Percentiles rank a stretch among this genome's conserved stretches.
Conservation (phyloP, 306 rosid genomes). For the Cicer judaicum region DNA sequence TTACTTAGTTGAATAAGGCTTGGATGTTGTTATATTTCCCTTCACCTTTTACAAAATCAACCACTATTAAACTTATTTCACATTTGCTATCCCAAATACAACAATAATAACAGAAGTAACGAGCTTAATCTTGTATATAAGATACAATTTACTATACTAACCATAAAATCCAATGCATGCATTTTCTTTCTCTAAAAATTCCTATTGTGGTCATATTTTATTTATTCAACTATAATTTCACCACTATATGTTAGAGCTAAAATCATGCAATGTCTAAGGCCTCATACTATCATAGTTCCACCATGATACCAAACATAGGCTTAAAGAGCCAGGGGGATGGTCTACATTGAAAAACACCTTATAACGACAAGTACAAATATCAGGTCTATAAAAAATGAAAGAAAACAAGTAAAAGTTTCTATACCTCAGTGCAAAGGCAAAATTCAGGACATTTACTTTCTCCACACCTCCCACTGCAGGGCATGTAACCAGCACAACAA, state of each 20-base stretch:
- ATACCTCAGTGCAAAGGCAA: slow-evolving; percentile 89
- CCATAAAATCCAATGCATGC: slow-evolving; percentile 8
- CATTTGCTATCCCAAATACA: background rate
- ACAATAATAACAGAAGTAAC: background rate
- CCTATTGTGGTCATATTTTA: slow-evolving; percentile 4
- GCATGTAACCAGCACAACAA: slow-evolving; percentile 97
- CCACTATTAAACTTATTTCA: background rate
- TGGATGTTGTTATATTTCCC: background rate
- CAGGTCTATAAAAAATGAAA: background rate
- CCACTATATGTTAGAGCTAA: slow-evolving; percentile 24
- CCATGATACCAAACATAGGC: background rate
- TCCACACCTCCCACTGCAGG: slow-evolving; percentile 64
- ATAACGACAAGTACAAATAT: slow-evolving; percentile 16
- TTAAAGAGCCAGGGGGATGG: background rate
- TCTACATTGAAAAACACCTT: slow-evolving; percentile 15
- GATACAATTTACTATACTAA: slow-evolving; percentile 21
- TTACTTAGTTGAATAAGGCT: background rate
- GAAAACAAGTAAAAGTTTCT: background rate
- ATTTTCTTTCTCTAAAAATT: background rate
- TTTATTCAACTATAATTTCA: slow-evolving; percentile 16
- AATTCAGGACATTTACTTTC: slow-evolving; percentile 82
- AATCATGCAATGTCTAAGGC: slow-evolving; percentile 19
- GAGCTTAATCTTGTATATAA: slow-evolving; percentile 14
- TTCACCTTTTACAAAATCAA: background rate
- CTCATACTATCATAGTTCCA: background rate